A percentile compares a stretch with the other conserved stretches of the same genome.
These are phyloP conservation scores for Cantharellus anzutake DNA, from an alignment of 768 basidiomycete genomes.

Conservation along the genomic window DNA sequence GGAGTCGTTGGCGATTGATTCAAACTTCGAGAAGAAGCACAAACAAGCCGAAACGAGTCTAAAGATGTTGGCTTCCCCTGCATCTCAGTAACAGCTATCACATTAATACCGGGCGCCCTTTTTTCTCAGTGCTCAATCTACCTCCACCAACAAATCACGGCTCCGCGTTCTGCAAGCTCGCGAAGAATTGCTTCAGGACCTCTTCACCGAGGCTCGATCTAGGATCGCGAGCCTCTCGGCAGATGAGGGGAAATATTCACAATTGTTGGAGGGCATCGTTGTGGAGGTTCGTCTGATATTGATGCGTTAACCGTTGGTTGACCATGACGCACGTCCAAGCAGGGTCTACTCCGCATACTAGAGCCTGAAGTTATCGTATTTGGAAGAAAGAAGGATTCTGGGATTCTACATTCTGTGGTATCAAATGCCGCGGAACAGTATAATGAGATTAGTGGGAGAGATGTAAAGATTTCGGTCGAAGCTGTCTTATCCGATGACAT, in stretches of 20 bases:
- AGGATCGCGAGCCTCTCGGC: slow-evolving; percentile 41
- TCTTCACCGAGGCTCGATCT: slow-evolving; percentile 57
- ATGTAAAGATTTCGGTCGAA: slow-evolving; percentile 38
- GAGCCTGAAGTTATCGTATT: slow-evolving; percentile 51
- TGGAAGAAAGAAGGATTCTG: slow-evolving; percentile 47
- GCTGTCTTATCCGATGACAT: slow-evolving; percentile 44
- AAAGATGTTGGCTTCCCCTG: slow-evolving; percentile 58
- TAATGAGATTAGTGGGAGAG: slow-evolving; percentile 57
- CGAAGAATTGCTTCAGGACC: slow-evolving; percentile 79
- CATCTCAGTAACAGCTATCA: neutral
- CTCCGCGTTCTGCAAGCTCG: slow-evolving; percentile 75
- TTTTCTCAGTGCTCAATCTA: slow-evolving; percentile 65
- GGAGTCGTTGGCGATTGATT: slow-evolving; percentile 87
- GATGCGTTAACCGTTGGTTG: neutral
- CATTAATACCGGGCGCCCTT: neutral
- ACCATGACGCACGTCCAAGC: neutral
- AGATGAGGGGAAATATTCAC: slow-evolving; percentile 49
- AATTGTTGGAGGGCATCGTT: slow-evolving; percentile 70
- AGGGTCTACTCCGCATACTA: slow-evolving; percentile 63
- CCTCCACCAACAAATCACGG: slow-evolving; percentile 89
- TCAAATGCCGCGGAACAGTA: slow-evolving; percentile 45
- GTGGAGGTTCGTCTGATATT: slow-evolving; percentile 32
- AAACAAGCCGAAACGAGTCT: slow-evolving; percentile 87
- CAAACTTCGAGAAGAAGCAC: slow-evolving; percentile 85
- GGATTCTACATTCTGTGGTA: slow-evolving; percentile 41